phyloP scores from a whole-genome alignment of 202 grass and related monocot genomes.

The Zizania palustris region DNA sequence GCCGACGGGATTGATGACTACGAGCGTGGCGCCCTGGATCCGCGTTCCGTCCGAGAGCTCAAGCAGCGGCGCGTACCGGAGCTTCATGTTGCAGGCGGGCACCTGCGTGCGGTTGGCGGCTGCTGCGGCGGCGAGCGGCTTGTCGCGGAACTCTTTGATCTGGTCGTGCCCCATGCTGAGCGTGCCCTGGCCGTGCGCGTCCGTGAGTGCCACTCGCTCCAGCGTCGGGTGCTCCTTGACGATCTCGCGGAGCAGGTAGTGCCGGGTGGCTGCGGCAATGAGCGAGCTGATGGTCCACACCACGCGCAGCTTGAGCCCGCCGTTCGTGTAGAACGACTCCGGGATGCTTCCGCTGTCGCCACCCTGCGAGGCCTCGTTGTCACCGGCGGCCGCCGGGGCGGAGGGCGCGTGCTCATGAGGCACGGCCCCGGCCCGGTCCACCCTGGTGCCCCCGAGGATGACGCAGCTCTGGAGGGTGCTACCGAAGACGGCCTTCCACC shows the following conservation, averaged over 20 bases:
- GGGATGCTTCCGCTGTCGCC: conserved; percentile 77
- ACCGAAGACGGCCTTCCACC: conserved; percentile 94
- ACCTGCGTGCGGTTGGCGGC: conserved; percentile 88
- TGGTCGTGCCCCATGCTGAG: conserved; percentile 68
- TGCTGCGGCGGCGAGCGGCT: conserved; percentile 67
- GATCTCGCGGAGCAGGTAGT: conserved; percentile 94
- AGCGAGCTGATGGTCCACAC: conserved; percentile 96
- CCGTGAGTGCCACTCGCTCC: conserved; percentile 75
- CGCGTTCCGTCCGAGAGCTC: conserved; percentile 76
- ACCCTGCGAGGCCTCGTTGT: conserved; percentile 32
- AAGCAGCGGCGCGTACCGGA: conserved; percentile 81
- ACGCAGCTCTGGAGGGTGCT: conserved; percentile 89
- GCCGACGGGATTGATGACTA: conserved; percentile 81
- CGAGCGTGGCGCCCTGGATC: conserved; percentile 91
- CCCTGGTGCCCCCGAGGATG: conserved; percentile 80
- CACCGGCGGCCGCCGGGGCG: not conserved
- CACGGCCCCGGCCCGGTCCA: conserved; percentile 47
- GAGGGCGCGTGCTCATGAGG: not conserved
- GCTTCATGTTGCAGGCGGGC: conserved; percentile 97
- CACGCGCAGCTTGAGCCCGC: conserved; percentile 84
- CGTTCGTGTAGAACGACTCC: conserved; percentile 96
- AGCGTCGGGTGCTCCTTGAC: conserved; percentile 93
- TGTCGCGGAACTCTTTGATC: conserved; percentile 90
- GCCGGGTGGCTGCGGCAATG: conserved; percentile 82
- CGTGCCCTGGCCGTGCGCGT: conserved; percentile 83